Percentiles rank a stretch among this genome's conserved stretches.
These are phyloP conservation scores for Pinus albicaulis DNA, from an alignment of 75 land plant species.

Conservation along the genomic window DNA sequence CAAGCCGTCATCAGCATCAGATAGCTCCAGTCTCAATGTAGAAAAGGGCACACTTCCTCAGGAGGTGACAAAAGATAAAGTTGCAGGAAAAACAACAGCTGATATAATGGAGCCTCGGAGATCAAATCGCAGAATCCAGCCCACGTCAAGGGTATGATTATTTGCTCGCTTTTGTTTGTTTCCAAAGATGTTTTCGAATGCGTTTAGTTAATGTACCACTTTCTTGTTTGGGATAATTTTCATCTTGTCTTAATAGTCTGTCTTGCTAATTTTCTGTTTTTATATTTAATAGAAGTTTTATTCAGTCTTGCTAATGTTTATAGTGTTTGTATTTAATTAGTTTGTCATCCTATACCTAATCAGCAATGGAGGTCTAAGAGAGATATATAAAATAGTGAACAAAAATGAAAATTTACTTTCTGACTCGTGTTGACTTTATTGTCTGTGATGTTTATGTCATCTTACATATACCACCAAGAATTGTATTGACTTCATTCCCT, in stretches of 20 bases:
- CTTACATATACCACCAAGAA: no score
- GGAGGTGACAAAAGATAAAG: constrained; percentile 11
- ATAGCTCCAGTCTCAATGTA: constrained; percentile 20
- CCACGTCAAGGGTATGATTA: constrained; percentile 67
- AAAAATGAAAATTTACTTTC: no score
- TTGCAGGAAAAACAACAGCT: constrained; percentile 19
- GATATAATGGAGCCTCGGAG: constrained; percentile 58
- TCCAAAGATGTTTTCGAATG: constrained; percentile 1
- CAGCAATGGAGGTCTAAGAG: no score
- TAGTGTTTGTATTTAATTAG: no score
- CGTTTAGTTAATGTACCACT: not conserved
- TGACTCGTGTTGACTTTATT: no score
- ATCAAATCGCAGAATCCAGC: constrained; percentile 79
- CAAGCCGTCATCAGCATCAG: constrained; percentile 28
- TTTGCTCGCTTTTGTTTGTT: not conserved
- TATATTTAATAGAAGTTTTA: no score
- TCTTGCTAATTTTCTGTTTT: no score
- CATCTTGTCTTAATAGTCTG: not conserved
- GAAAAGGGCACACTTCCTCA: constrained; percentile 15
- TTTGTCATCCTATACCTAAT: no score
- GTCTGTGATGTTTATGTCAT: no score
- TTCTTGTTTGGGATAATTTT: not conserved
- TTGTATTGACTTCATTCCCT: no score
- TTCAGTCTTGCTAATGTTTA: no score
- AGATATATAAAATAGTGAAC: no score